Base-by-base conservation (phyloP, 1,139 yeast genomes). In the Hanseniaspora sp. region DNA sequence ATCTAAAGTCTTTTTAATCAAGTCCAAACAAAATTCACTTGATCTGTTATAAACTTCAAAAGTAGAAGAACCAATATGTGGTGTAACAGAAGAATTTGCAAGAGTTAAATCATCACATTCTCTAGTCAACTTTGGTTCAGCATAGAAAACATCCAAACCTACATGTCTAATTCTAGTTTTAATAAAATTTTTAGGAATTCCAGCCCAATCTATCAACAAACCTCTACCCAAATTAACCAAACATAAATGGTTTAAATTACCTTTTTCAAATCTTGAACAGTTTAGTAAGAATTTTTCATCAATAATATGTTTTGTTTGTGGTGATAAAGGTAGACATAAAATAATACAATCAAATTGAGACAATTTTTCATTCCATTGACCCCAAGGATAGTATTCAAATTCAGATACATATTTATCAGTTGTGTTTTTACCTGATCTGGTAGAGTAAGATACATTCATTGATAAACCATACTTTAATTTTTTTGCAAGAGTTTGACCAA, bases 191-290 rank as follows among this genome's bases (percentile, higher is more conserved):
- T 71, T 71, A 1, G 83, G 78, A 34, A 88, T 72, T 1, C 83
- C 90, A 9, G 72, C 71, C 62, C 83, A 88, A 61, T 87, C 86
- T 55, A 90, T 71, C 28, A 87, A 76, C 6, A 73, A 67, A 0
- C 95, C 96, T 59, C 95, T 74, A 1, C 95, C 95, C 30, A 85
- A 79, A 66, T 87, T 88, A 57, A 88, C 80, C 37, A 88, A 66
- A 58, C 83, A 73, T 31, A 82, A 46, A 9, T 54, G 72, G 12
- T 82, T 82, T 3, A 58, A 55, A 12, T 51, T 46, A n/a, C 53
- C 46, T 8, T 68, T 64, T 58, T 80, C 38, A 30, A n/a, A 12
- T 51, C 54, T 51, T 13, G 54, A 74, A 49, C 74, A 65, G 41
- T 61, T 58, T 11, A 70, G 67, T n/a, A 86, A 71, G 7, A 82